These are phyloP conservation scores for Botrytis tulipae DNA, from an alignment of 2,329 filamentous ascomycete species.

Conservation along the genomic window DNA sequence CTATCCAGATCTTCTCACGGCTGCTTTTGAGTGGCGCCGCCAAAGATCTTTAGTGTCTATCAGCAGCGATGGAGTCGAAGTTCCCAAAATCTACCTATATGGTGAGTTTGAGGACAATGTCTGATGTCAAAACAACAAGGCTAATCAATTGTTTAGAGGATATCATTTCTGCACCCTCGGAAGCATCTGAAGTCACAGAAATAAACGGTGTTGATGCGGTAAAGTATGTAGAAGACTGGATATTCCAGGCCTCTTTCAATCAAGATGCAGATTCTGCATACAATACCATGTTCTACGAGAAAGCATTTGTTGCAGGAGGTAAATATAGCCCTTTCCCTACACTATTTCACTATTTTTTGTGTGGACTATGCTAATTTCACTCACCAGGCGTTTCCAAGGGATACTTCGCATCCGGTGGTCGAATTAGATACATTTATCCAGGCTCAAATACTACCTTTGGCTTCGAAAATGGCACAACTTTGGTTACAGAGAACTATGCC, in stretches of 20 bases:
- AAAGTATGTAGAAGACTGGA: constrained; percentile 48
- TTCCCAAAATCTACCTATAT: constrained; percentile 57
- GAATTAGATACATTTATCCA: constrained; percentile 41
- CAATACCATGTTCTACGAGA: constrained; percentile 44
- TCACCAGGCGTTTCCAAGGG: constrained; percentile 29
- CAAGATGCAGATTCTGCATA: constrained; percentile 45
- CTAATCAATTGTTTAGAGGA: constrained; percentile 39
- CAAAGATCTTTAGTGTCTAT: constrained; percentile 56
- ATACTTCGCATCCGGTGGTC: constrained; percentile 42
- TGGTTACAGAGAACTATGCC: constrained; percentile 40
- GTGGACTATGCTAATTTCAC: neutral
- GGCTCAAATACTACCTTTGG: constrained; percentile 42
- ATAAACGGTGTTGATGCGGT: constrained; percentile 58
- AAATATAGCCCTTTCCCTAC: neutral
- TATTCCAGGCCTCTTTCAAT: constrained; percentile 39
- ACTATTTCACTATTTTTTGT: neutral
- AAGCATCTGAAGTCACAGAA: constrained; percentile 48
- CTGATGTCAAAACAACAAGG: neutral
- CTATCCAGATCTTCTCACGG: constrained; percentile 50
- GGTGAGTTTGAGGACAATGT: constrained; percentile 34
- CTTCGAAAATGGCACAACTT: constrained; percentile 43
- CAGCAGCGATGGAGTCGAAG: constrained; percentile 55
- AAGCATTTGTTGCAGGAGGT: constrained; percentile 31
- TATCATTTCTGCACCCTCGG: constrained; percentile 44
- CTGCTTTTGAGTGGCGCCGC: constrained; percentile 52